Conservation (phyloP, 768 basidiomycete genomes). For the Auricularia sp. region DNA sequence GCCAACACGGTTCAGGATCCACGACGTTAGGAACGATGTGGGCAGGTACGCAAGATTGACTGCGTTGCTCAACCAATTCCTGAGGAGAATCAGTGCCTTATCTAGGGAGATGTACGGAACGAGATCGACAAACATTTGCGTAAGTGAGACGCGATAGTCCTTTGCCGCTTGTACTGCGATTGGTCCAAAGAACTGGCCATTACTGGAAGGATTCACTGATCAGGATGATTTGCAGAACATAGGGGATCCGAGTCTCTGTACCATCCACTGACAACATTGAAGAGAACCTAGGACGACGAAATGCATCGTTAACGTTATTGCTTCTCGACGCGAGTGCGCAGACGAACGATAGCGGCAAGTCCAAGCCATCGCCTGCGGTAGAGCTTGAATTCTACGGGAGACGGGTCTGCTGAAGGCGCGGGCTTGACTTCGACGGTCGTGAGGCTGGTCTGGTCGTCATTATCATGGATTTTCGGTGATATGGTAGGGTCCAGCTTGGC, state of each 20-base stretch:
- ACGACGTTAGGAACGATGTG: conserved; percentile 46
- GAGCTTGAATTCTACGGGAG: conserved; percentile 35
- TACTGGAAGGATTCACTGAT: neutral
- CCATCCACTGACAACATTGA: neutral
- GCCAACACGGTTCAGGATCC: conserved; percentile 47
- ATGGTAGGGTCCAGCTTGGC: too few species aligned
- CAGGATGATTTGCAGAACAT: neutral
- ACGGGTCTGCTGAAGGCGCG: neutral
- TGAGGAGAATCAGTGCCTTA: neutral
- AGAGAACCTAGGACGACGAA: neutral
- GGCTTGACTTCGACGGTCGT: neutral
- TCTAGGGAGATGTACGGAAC: neutral
- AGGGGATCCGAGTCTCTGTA: neutral
- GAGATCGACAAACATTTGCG: conserved; percentile 32
- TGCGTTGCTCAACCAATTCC: conserved; percentile 71
- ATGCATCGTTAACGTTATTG: neutral
- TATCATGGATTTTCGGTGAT: too few species aligned
- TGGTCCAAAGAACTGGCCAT: neutral
- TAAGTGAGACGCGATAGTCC: conserved; percentile 56
- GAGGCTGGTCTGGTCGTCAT: too few species aligned
- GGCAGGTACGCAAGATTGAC: conserved; percentile 54
- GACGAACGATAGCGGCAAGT: conserved; percentile 63
- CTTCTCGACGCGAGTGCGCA: conserved; percentile 5
- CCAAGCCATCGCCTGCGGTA: conserved; percentile 80
- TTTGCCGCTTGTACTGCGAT: conserved; percentile 26